Percentiles rank a stretch among this genome's conserved stretches.
Evolutionary conservation across 179 eudicot species (phyloP).

Genomic region (Vitellaria paradoxa): DNA sequence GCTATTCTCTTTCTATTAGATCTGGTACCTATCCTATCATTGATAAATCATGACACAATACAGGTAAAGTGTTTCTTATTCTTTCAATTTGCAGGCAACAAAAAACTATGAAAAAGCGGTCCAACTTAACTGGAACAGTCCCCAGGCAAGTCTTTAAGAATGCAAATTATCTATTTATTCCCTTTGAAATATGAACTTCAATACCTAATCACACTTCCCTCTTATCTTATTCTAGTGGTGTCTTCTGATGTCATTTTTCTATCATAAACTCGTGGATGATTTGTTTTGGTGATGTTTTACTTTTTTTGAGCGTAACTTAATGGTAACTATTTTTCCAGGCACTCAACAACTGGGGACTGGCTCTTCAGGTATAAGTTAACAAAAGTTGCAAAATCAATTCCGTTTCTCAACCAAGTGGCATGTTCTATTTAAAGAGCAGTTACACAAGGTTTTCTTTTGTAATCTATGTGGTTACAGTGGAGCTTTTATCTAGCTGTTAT

Average conservation of each 20-base stretch:
- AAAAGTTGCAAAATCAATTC: constrained; percentile 5
- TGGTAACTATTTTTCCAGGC: constrained; percentile 56
- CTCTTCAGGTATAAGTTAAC: constrained; percentile 67
- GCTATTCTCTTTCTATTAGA: background rate
- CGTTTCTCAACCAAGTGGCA: background rate
- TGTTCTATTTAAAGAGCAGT: background rate
- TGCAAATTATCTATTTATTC: background rate
- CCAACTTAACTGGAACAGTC: constrained; percentile 93
- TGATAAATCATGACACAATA: background rate
- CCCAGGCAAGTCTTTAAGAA: constrained; percentile 56
- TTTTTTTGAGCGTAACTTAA: constrained; percentile 11
- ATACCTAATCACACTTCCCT: constrained; percentile 7
- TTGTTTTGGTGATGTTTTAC: background rate
- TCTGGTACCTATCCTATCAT: background rate
- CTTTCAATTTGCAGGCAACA: constrained; percentile 61
- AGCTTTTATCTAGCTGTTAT: background rate
- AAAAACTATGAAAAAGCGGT: constrained; percentile 88
- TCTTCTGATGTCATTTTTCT: background rate
- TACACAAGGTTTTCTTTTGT: background rate
- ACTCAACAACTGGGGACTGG: constrained; percentile 98
- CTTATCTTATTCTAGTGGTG: background rate
- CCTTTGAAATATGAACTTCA: background rate
- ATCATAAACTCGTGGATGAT: background rate
- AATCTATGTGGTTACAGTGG: background rate
- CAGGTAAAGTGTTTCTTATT: background rate